phyloP scores from a whole-genome alignment of 2,329 filamentous ascomycete species.

The Chrysosporium keratinophilum region DNA sequence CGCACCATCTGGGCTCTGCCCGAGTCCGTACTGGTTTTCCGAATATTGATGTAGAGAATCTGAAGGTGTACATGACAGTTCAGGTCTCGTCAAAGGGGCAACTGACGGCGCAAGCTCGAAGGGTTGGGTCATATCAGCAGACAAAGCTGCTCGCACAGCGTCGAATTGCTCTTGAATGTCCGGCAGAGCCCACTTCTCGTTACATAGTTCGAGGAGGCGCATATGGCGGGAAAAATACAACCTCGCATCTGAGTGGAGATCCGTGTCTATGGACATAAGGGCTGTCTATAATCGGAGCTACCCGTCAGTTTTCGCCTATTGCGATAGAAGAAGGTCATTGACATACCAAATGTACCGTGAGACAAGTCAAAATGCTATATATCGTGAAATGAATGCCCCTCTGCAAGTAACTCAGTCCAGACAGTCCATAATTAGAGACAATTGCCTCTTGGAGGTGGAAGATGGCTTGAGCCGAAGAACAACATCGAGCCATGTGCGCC shows the following conservation, averaged over 20 bases:
- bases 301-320: not conserved
- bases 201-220: conserved; percentile 80
- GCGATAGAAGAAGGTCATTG: not conserved
- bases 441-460: conserved; percentile 82
- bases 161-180: conserved; percentile 87
- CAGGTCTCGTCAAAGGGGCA: conserved; percentile 71
- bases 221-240: conserved; percentile 90
- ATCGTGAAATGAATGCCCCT: conserved; percentile 90
- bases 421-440: conserved; percentile 62
- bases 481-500: conserved; percentile 75
- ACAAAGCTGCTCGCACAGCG: conserved; percentile 80
- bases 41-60: not conserved
- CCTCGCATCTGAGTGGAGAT: conserved; percentile 71
- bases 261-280: conserved; percentile 83
- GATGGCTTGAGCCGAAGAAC: conserved; percentile 70
- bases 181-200: conserved; percentile 72
- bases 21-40: not conserved
- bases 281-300: conserved; percentile 54
- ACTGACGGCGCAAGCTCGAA: conserved; percentile 72
- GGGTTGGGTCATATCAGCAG: conserved; percentile 68
- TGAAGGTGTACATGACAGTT: not conserved
- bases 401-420: conserved; percentile 81
- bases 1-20: not conserved
- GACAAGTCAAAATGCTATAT: conserved; percentile 83
- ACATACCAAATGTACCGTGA: conserved; percentile 83